Percentiles rank a stretch among this genome's conserved stretches.
phyloP scores from a whole-genome alignment of 2,329 filamentous ascomycete genomes.

The Fusarium sp. region DNA sequence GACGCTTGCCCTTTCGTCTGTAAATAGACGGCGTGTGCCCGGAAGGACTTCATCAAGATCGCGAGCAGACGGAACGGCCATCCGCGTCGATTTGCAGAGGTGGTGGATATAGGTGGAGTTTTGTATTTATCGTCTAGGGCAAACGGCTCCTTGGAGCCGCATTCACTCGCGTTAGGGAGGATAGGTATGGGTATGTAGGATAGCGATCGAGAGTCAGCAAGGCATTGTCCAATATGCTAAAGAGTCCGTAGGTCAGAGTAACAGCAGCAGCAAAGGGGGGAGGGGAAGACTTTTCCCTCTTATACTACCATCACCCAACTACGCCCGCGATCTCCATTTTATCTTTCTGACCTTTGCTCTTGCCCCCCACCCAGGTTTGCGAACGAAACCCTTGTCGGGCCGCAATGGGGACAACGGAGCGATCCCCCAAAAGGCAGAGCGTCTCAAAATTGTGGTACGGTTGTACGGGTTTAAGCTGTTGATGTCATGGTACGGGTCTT shows the following conservation, averaged over 20 bases:
- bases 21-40: slow-evolving; percentile 47
- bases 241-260: neutral
- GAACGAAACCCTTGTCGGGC: slow-evolving; percentile 27
- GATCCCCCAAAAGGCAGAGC: slow-evolving; percentile 27
- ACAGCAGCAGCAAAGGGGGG: neutral
- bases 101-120: neutral
- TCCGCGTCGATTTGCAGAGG: slow-evolving; percentile 22
- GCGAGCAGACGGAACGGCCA: slow-evolving; percentile 36
- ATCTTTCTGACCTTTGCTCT: neutral
- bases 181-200: slow-evolving; percentile 32
- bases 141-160: slow-evolving; percentile 40
- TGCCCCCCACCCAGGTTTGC: slow-evolving; percentile 15
- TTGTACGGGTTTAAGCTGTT: slow-evolving; percentile 18
- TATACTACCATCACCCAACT: slow-evolving; percentile 11
- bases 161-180: slow-evolving; percentile 38
- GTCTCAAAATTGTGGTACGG: slow-evolving; percentile 33
- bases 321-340: slow-evolving; percentile 19
- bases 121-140: slow-evolving; percentile 17
- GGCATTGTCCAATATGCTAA: slow-evolving; percentile 22
- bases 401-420: slow-evolving; percentile 35
- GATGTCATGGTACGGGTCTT: slow-evolving; percentile 32
- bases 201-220: slow-evolving; percentile 37
- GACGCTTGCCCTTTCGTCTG: slow-evolving; percentile 43
- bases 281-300: slow-evolving; percentile 7
- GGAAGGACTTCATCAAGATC: slow-evolving; percentile 44